Evolutionary conservation across 768 basidiomycete genomes (phyloP).

Genomic region (Mycena chlorophos): DNA sequence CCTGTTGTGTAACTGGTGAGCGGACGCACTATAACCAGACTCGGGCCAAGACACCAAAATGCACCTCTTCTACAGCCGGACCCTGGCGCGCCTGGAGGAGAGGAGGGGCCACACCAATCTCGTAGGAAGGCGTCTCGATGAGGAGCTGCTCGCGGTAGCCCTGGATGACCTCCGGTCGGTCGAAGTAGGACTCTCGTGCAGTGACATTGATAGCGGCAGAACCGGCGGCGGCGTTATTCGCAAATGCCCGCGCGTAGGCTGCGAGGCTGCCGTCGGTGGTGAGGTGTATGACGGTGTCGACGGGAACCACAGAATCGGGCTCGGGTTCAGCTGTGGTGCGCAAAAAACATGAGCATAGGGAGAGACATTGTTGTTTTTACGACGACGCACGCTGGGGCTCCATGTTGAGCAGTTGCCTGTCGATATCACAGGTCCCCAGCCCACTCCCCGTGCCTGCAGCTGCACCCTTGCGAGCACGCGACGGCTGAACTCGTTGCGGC

Average conservation of each 20-base stretch:
- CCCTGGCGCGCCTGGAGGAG: constrained; percentile 49
- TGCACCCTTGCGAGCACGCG: constrained; percentile 77
- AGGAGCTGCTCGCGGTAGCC: constrained; percentile 65
- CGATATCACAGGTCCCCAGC: constrained; percentile 64
- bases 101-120: constrained; percentile 43
- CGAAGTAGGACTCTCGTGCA: constrained; percentile 74
- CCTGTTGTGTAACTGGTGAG: constrained; percentile 60
- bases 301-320: constrained; percentile 62
- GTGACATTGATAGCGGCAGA: constrained; percentile 51
- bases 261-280: constrained; percentile 66
- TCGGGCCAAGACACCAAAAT: constrained; percentile 12
- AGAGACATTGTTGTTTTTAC: constrained; percentile 1
- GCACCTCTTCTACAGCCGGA: too few species aligned
- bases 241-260: too few species aligned
- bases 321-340: constrained; percentile 62
- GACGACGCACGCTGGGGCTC: constrained; percentile 61
- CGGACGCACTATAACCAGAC: constrained; percentile 34
- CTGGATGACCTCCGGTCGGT: constrained; percentile 72
- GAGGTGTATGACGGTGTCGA: constrained; percentile 63
- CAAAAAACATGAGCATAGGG: constrained; percentile 22
- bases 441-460: constrained; percentile 55
- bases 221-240: constrained; percentile 36
- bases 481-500: constrained; percentile 72
- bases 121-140: constrained; percentile 81
- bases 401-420: constrained; percentile 82